Conservation (phyloP, 768 basidiomycete species). For the Lactarius vividus region DNA sequence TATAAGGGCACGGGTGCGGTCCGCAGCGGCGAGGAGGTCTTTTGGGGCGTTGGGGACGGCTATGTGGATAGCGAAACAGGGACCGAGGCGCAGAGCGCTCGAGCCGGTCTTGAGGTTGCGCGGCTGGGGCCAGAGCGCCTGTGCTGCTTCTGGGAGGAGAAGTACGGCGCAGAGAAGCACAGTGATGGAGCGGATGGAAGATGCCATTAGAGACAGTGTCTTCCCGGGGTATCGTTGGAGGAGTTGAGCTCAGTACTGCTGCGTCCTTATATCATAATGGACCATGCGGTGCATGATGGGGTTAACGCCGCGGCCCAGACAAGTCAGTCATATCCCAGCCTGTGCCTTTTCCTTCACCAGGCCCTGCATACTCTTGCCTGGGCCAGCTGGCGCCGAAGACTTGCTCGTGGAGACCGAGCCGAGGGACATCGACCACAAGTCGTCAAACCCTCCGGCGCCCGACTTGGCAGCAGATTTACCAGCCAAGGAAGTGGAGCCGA, state of each 20-base stretch:
- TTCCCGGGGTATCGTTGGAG: too few species aligned
- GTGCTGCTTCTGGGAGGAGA: constrained; percentile 28
- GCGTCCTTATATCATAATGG: too few species aligned
- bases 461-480: too few species aligned
- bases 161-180: constrained; percentile 24
- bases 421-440: constrained; percentile 83
- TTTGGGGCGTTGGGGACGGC: constrained; percentile 43
- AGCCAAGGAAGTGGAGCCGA: constrained; percentile 16
- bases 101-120: constrained; percentile 33
- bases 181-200: background rate
- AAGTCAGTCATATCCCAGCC: constrained; percentile 79
- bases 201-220: background rate
- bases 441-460: constrained; percentile 87
- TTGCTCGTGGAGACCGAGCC: constrained; percentile 40
- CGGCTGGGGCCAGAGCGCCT: constrained; percentile 40
- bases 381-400: constrained; percentile 35
- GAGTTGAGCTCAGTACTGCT: too few species aligned
- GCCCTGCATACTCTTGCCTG: constrained; percentile 80
- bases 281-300: too few species aligned
- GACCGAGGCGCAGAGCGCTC: constrained; percentile 40
- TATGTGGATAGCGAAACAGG: constrained; percentile 50
- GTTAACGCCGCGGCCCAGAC: too few species aligned
- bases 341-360: constrained; percentile 84
- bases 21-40: constrained; percentile 60
- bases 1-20: constrained; percentile 41